Percentiles rank a stretch among this genome's conserved stretches.
Evolutionary conservation across 768 basidiomycete genomes (phyloP).

Genomic region (Boletus pseudo-olivaceus): DNA sequence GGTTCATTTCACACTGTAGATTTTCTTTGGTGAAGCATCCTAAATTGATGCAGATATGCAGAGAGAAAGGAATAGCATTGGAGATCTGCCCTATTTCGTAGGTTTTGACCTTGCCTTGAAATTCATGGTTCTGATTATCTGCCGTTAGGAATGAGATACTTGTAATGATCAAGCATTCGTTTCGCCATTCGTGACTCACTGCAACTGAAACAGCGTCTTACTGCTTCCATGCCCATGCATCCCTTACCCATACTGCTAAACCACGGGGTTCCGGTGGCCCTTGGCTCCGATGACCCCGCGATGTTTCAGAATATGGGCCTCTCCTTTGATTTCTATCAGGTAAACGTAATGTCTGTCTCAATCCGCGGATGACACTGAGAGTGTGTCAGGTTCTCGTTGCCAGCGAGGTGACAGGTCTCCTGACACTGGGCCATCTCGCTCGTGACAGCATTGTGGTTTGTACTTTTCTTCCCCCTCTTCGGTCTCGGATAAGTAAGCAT

Average conservation of each 20-base stretch:
- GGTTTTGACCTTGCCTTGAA: constrained; percentile 23
- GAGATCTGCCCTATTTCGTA: constrained; percentile 84
- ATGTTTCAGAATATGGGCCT: constrained; percentile 77
- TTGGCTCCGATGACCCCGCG: constrained; percentile 74
- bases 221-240: constrained; percentile 78
- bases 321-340: constrained; percentile 78
- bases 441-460: constrained; percentile 61
- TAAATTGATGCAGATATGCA: constrained; percentile 63
- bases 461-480: background rate
- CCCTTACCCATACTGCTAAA: constrained; percentile 70
- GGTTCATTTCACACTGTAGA: constrained; percentile 30
- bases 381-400: constrained; percentile 55
- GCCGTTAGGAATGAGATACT: constrained; percentile 64
- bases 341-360: constrained; percentile 18
- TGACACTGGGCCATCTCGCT: constrained; percentile 59
- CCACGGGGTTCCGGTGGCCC: constrained; percentile 66
- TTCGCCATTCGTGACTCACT: background rate
- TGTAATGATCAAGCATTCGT: constrained; percentile 34
- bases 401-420: constrained; percentile 63
- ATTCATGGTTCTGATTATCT: constrained; percentile 1
- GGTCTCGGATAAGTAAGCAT: background rate
- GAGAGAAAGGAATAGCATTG: constrained; percentile 57
- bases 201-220: constrained; percentile 48
- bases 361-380: background rate
- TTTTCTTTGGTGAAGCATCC: constrained; percentile 79